Percentiles rank a stretch among this genome's conserved stretches.
Evolutionary conservation across 306 rosid genomes (phyloP).

Genomic region (Cucurbita moschata): DNA sequence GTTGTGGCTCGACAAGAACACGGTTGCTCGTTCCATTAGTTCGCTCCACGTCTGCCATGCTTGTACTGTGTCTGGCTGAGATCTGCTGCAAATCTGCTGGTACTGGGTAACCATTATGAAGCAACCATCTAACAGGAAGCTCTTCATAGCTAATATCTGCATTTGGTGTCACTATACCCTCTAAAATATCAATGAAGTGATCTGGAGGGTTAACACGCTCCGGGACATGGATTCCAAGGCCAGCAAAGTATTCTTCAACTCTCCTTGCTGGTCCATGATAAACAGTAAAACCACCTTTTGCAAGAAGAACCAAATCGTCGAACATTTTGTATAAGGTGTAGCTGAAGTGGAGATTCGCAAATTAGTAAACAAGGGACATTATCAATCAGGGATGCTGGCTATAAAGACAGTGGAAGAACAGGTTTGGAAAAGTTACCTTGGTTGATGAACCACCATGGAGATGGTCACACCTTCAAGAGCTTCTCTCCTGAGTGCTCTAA

Average conservation of each 20-base stretch:
- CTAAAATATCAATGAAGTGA: slow-evolving; percentile 78
- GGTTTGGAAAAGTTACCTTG: slow-evolving; percentile 43
- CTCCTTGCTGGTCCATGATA: slow-evolving; percentile 75
- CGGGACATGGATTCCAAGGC: slow-evolving; percentile 66
- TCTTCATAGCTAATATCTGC: slow-evolving; percentile 43
- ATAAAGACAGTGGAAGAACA: not conserved
- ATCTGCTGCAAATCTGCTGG: slow-evolving; percentile 66
- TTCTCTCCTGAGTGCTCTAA: slow-evolving; percentile 86
- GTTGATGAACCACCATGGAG: slow-evolving; percentile 99
- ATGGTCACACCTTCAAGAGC: slow-evolving; percentile 95
- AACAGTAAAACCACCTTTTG: slow-evolving; percentile 94
- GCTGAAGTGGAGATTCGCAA: slow-evolving; percentile 30
- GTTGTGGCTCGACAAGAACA: slow-evolving; percentile 15
- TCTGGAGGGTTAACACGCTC: slow-evolving; percentile 93
- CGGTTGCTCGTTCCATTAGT: slow-evolving; percentile 18
- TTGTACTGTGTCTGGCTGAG: slow-evolving; percentile 15
- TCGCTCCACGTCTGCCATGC: slow-evolving; percentile 18
- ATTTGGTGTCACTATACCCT: slow-evolving; percentile 47
- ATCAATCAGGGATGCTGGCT: not conserved
- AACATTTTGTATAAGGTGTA: slow-evolving; percentile 92
- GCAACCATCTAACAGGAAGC: slow-evolving; percentile 88
- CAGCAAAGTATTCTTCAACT: slow-evolving; percentile 71
- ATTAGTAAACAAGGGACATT: not conserved
- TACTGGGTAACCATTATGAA: slow-evolving; percentile 55
- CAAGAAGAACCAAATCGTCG: slow-evolving; percentile 86